Conservation (phyloP, 2,329 filamentous ascomycete species). For the Penicillium sp. region DNA sequence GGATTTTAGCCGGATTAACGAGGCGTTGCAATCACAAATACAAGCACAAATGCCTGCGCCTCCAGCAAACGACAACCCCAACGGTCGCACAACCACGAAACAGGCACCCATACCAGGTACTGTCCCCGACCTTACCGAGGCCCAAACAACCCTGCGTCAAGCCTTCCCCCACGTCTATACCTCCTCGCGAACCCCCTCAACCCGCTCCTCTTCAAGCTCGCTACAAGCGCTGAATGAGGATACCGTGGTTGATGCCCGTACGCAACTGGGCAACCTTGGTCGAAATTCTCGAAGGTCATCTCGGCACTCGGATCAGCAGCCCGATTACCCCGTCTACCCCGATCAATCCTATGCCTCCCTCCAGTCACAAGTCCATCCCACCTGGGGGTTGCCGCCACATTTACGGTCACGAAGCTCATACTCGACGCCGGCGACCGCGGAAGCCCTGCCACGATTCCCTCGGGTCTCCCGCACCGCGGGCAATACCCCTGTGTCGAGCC, state of each 20-base stretch:
- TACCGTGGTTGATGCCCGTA: constrained; percentile 39
- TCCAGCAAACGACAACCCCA: constrained; percentile 25
- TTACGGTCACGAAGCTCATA: constrained; percentile 49
- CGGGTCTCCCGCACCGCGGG: constrained; percentile 45
- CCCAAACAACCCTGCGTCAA: constrained; percentile 36
- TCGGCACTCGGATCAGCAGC: constrained; percentile 30
- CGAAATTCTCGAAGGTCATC: constrained; percentile 33
- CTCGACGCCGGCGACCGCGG: constrained; percentile 37
- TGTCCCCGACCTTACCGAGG: constrained; percentile 31
- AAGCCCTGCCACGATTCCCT: constrained; percentile 24
- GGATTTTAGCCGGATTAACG: constrained; percentile 24
- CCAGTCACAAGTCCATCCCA: constrained; percentile 47
- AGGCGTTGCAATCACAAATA: constrained; percentile 18
- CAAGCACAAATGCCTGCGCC: constrained; percentile 7
- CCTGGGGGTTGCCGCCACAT: constrained; percentile 39
- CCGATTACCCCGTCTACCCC: constrained; percentile 50
- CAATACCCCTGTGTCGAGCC: constrained; percentile 52
- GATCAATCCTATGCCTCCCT: constrained; percentile 52
- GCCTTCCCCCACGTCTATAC: constrained; percentile 38
- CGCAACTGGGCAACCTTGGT: constrained; percentile 31
- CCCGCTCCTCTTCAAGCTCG: constrained; percentile 47
- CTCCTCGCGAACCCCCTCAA: constrained; percentile 41
- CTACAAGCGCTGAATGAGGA: constrained; percentile 45
- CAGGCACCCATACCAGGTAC: constrained; percentile 31
- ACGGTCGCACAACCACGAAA: constrained; percentile 26